Evolutionary conservation across 2,329 filamentous ascomycete species (phyloP).

Genomic region (Elsinoe batatas): DNA sequence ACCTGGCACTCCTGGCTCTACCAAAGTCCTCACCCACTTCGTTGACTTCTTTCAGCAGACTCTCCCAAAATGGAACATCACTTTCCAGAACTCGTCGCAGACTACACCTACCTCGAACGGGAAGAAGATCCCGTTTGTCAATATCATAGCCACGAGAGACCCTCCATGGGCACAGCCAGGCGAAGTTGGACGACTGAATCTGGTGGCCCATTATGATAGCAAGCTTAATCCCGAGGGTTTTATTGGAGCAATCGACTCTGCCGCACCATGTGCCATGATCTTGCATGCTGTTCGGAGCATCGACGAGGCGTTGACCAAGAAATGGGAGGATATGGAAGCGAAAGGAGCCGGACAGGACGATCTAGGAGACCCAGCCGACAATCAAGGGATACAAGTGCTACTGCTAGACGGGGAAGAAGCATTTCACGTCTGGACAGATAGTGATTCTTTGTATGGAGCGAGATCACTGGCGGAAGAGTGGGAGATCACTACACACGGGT

Average conservation of each 20-base stretch:
- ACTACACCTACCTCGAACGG: conserved; percentile 67
- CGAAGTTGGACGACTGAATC: conserved; percentile 68
- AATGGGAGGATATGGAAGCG: conserved; percentile 65
- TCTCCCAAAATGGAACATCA: conserved; percentile 69
- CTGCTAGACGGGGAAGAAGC: conserved; percentile 93
- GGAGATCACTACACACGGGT: conserved; percentile 60
- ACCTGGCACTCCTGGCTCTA: conserved; percentile 70
- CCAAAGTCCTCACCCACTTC: conserved; percentile 68
- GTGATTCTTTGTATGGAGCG: conserved; percentile 76
- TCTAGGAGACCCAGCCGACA: conserved; percentile 50
- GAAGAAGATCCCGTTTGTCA: conserved; percentile 68
- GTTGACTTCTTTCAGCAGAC: conserved; percentile 65
- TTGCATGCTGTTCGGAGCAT: conserved; percentile 76
- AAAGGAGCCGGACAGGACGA: conserved; percentile 33
- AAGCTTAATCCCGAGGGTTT: conserved; percentile 74
- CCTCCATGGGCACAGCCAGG: conserved; percentile 70
- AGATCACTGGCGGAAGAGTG: conserved; percentile 68
- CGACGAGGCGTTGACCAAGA: conserved; percentile 66
- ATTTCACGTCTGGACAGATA: conserved; percentile 67
- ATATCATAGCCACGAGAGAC: conserved; percentile 77
- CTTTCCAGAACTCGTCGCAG: conserved; percentile 83
- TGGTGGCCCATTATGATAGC: conserved; percentile 92
- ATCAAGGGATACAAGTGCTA: conserved; percentile 77
- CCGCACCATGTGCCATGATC: conserved; percentile 87
- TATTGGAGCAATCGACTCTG: conserved; percentile 87